phyloP scores from a whole-genome alignment of 306 rosid species.

The Casuarina glauca region DNA sequence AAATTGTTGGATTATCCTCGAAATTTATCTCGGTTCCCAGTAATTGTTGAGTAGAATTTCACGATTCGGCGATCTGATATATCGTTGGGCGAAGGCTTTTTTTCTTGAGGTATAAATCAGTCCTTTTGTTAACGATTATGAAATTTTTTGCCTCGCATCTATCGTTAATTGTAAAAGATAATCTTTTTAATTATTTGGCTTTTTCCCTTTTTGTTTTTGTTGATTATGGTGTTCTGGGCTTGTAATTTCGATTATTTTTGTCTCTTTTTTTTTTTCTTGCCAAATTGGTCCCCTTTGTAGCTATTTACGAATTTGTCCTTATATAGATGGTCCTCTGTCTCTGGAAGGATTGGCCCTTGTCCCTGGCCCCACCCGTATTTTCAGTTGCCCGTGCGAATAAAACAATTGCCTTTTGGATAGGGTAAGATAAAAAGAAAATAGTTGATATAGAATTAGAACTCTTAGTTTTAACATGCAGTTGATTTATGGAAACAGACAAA shows the following conservation, averaged over 20 bases:
- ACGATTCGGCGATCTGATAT: constrained; percentile 31
- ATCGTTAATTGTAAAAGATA: not conserved
- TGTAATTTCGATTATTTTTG: not conserved
- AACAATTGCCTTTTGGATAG: not conserved
- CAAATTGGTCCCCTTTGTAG: constrained; percentile 2
- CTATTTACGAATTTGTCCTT: constrained; percentile 33
- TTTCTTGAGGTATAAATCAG: constrained; percentile 36
- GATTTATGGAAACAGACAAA: not conserved
- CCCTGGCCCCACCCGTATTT: not conserved
- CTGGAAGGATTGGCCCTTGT: not conserved
- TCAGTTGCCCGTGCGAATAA: not conserved
- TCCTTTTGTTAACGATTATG: constrained; percentile 1
- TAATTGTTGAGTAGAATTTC: constrained; percentile 8
- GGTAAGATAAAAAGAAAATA: not conserved
- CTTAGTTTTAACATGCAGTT: not conserved
- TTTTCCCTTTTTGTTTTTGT: not conserved
- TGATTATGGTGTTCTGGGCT: not conserved
- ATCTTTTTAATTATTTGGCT: not conserved
- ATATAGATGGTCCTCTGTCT: not conserved
- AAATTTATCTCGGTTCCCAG: constrained; percentile 8
- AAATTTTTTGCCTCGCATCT: not conserved
- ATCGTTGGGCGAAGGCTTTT: constrained; percentile 28
- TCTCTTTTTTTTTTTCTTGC: not conserved
- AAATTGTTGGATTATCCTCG: constrained; percentile 14
- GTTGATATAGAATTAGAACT: not conserved